Base-by-base conservation (phyloP, 257 asterid genomes). In the Linderniella brevidens region DNA sequence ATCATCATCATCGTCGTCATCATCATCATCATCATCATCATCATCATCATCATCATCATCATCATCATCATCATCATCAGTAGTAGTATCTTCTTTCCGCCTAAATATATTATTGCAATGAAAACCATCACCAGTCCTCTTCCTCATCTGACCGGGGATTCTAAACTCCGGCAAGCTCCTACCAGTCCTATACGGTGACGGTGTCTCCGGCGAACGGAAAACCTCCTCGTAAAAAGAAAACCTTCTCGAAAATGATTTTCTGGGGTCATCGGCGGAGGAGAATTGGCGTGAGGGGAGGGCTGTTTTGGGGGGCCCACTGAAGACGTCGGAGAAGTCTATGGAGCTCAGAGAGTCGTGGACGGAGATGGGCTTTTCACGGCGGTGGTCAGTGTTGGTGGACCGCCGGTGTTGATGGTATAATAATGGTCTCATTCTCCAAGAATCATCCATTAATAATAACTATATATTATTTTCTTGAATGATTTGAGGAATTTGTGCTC, bases 1-100 rank as follows among this genome's bases (percentile, higher is more conserved):
- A 14, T 50, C 38, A 19, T 66, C 64, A 19, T 63, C 73, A 11
- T 55, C 52, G 9, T 52, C 50, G 75, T 29, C 92, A 92, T 57
- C 94, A 78, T 58, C 73, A 63, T 36, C 74, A 79, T 65, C 76
- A 92, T 14, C 87, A 76, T 61, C 94, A 78, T 57, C 76, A 79
- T 14, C 88, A 76, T 0, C 92, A 76, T 58, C 78, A 76, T 11
- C 76, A 54, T 66, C 72, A 79, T 10, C 81, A 75, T 56, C 92
- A 64, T 9, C 80, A 69, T 58, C 86, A 66, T 12, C 78, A 81
- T 58, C 92, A 68, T 59, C 55, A 7, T 4, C 66, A 35, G 50
- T 58, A 53, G 52, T 19, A 57, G n/a, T 76, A 20, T 70, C 80
- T 36, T 75, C 77, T 13, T 73, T 68, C 64, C 74, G 70, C 55